A percentile compares a stretch with the other conserved stretches of the same genome.
Evolutionary conservation across 2,329 filamentous ascomycete species (phyloP).

Genomic region (Colletotrichum abscissum): DNA sequence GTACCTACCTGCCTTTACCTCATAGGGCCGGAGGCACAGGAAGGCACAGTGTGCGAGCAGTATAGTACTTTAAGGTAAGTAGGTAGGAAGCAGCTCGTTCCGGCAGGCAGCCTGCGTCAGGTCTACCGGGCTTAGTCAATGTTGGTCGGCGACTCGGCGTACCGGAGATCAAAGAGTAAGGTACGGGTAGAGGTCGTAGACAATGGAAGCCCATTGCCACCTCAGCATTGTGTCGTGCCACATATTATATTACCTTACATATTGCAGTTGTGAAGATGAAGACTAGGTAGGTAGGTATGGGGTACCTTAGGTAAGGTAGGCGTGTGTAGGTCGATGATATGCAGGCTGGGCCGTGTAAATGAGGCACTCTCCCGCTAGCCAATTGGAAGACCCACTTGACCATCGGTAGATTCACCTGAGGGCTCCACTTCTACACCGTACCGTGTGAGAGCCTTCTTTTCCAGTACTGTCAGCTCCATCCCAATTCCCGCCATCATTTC

Average conservation of each 20-base stretch:
- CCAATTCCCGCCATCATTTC: background rate
- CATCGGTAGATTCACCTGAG: background rate
- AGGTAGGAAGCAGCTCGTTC: background rate
- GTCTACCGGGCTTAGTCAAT: background rate
- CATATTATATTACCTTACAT: too few relatives aligned
- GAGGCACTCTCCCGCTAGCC: background rate
- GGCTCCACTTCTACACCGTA: constrained; percentile 31
- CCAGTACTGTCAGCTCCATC: background rate
- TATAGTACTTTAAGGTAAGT: too few relatives aligned
- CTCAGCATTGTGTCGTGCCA: constrained; percentile 1
- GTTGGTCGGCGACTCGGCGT: background rate
- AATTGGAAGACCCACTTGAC: background rate
- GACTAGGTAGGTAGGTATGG: too few relatives aligned
- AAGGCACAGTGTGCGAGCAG: background rate
- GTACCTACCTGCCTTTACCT: background rate
- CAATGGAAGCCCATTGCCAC: too few relatives aligned
- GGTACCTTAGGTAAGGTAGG: too few relatives aligned
- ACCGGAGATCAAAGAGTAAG: too few relatives aligned
- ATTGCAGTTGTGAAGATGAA: background rate
- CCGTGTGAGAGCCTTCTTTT: background rate
- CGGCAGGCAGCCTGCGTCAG: background rate
- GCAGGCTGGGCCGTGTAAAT: background rate
- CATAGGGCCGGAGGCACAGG: background rate
- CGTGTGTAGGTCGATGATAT: background rate
- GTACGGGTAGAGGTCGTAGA: background rate